phyloP scores from a whole-genome alignment of 164 flowering plant genomes.

The Pachysandra terminalis region DNA sequence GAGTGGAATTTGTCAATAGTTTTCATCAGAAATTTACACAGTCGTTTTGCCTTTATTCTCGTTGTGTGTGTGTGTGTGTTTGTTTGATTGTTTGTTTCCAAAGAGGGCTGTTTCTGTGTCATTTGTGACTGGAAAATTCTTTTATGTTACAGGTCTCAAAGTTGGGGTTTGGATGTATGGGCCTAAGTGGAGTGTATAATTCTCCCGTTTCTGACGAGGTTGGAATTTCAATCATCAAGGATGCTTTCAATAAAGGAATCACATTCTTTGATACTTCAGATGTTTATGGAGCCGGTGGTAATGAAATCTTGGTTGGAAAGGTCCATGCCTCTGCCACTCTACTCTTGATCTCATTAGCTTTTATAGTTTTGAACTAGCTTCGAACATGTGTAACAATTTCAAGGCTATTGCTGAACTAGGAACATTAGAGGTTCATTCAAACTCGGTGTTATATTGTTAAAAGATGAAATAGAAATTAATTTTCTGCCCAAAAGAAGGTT shows the following conservation, averaged over 20 bases:
- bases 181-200: slow-evolving; percentile 19
- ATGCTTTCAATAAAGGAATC: slow-evolving; percentile 26
- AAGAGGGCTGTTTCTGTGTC: no score
- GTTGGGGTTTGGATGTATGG: slow-evolving; percentile 29
- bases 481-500: no score
- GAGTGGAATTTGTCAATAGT: no score
- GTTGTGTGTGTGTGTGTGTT: no score
- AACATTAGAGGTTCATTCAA: not conserved
- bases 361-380: not conserved
- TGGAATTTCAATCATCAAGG: slow-evolving; percentile 24
- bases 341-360: not conserved
- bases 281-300: slow-evolving; percentile 23
- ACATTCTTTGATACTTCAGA: slow-evolving; percentile 33
- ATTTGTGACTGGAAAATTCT: not conserved
- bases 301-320: slow-evolving; percentile 32
- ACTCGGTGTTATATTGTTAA: no score
- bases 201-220: slow-evolving; percentile 25
- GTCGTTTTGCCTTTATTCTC: no score
- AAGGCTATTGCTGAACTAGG: not conserved
- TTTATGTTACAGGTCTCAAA: slow-evolving; percentile 22
- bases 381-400: not conserved
- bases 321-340: slow-evolving; percentile 9
- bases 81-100: no score
- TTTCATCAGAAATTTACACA: no score
- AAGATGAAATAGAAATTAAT: no score